A percentile compares a stretch with the other conserved stretches of the same genome.
Conservation (phyloP, 2,329 filamentous ascomycete genomes). For the Onygenales sp. region DNA sequence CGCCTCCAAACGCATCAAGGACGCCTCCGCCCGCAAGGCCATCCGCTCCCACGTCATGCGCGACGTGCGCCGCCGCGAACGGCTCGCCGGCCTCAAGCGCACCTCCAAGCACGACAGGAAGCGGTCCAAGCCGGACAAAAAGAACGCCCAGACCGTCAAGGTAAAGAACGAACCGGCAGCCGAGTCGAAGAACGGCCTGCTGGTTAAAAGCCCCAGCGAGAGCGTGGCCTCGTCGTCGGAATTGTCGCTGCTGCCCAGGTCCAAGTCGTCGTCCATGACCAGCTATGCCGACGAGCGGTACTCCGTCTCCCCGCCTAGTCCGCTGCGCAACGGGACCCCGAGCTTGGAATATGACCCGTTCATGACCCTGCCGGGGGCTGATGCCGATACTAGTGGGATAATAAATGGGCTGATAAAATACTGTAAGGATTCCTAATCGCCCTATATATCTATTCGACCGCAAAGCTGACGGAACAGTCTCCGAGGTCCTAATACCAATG, state of each 20-base stretch:
- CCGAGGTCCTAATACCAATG: constrained; percentile 28
- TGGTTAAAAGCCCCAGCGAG: background rate
- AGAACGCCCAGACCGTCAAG: background rate
- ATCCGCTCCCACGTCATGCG: constrained; percentile 37
- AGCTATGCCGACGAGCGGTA: background rate
- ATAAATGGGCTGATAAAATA: constrained; percentile 23
- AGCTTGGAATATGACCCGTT: constrained; percentile 27
- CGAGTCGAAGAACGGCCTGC: background rate
- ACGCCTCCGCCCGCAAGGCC: constrained; percentile 28
- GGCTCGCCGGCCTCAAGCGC: constrained; percentile 29
- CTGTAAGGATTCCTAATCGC: constrained; percentile 18
- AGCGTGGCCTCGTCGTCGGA: background rate
- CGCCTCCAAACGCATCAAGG: constrained; percentile 28
- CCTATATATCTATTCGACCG: background rate
- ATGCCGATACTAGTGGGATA: constrained; percentile 15
- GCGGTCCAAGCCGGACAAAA: background rate
- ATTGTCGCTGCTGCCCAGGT: background rate
- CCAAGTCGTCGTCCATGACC: background rate
- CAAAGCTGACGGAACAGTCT: constrained; percentile 15
- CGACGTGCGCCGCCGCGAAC: constrained; percentile 31
- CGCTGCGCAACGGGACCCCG: constrained; percentile 8
- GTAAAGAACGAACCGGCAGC: background rate
- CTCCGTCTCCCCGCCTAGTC: background rate
- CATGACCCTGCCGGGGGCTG: constrained; percentile 21
- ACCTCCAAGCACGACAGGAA: constrained; percentile 20